These are phyloP conservation scores for Keithomyces neogunnii DNA, from an alignment of 2,329 filamentous ascomycete species.

Conservation along the genomic window DNA sequence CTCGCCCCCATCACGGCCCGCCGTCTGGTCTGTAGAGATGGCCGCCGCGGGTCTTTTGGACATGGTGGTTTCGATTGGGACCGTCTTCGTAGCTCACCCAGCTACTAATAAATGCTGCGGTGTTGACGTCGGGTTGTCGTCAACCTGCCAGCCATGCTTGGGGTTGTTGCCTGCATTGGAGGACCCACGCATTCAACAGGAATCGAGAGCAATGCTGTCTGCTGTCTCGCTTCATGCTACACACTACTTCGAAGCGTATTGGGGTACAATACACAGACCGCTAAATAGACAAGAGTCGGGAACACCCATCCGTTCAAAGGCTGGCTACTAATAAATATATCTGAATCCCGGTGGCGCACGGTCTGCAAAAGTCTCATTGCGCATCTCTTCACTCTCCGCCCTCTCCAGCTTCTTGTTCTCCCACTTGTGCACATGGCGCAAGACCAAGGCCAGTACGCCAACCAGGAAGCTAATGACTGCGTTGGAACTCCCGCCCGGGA, in stretches of 20 bases:
- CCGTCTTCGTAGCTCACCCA: too few species aligned
- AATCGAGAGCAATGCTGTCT: too few species aligned
- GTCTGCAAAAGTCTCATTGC: slow-evolving; percentile 9
- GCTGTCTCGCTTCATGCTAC: too few species aligned
- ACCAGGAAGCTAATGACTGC: slow-evolving; percentile 55
- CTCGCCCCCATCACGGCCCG: neutral
- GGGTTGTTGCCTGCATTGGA: too few species aligned
- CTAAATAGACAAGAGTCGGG: too few species aligned
- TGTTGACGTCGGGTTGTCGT: too few species aligned
- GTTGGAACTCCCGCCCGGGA: slow-evolving; percentile 50
- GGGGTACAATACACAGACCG: too few species aligned
- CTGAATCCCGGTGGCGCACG: slow-evolving; percentile 19
- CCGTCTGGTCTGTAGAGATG: neutral
- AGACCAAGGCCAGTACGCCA: slow-evolving; percentile 39
- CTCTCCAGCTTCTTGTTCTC: slow-evolving; percentile 53
- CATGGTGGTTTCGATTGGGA: neutral
- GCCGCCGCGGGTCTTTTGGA: neutral
- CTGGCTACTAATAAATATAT: slow-evolving; percentile 17
- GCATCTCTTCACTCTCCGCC: slow-evolving; percentile 24
- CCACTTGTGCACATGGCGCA: slow-evolving; percentile 45
- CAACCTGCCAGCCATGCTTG: too few species aligned
- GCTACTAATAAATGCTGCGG: too few species aligned
- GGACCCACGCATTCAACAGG: too few species aligned
- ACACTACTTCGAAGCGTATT: too few species aligned
- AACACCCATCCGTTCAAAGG: too few species aligned